phyloP scores from a whole-genome alignment of 208 protist genomes.

The Zelonia costaricensis region DNA sequence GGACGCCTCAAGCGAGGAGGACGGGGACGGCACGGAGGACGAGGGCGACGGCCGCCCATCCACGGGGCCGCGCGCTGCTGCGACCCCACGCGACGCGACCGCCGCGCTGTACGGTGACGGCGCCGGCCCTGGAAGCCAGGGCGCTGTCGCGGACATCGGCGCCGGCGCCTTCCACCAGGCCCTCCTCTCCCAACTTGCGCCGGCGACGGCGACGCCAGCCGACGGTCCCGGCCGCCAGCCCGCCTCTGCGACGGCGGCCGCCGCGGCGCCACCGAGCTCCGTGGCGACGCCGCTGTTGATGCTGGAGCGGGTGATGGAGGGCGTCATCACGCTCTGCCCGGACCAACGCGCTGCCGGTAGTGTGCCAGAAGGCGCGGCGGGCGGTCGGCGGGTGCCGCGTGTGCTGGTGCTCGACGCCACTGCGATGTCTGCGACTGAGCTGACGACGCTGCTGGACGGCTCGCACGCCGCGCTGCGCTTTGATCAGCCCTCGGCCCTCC shows the following conservation, averaged over 20 bases:
- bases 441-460: slow-evolving; percentile 54
- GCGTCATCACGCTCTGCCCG: slow-evolving; percentile 7
- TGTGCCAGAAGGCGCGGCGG: not conserved
- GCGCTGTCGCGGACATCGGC: not conserved
- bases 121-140: not conserved
- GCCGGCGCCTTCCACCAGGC: slow-evolving; percentile 37
- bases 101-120: slow-evolving; percentile 7
- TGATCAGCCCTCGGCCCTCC: slow-evolving; percentile 3
- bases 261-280: not conserved
- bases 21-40: not conserved
- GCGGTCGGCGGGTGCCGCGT: slow-evolving; percentile 11
- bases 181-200: slow-evolving; percentile 37
- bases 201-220: not conserved
- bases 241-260: not conserved
- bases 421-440: slow-evolving; percentile 35
- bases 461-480: slow-evolving; percentile 25
- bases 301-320: slow-evolving; percentile 9
- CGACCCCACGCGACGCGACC: not conserved
- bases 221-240: not conserved
- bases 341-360: not conserved
- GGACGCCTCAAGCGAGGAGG: slow-evolving; percentile 16
- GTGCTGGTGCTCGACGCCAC: slow-evolving; percentile 50
- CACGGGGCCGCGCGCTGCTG: not conserved
- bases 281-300: not conserved
- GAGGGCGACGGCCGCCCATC: not conserved